Evolutionary conservation across 306 rosid genomes (phyloP), one percentile per base, ranked within the genome.

Genomic region (Sesbania bispinosa): DNA sequence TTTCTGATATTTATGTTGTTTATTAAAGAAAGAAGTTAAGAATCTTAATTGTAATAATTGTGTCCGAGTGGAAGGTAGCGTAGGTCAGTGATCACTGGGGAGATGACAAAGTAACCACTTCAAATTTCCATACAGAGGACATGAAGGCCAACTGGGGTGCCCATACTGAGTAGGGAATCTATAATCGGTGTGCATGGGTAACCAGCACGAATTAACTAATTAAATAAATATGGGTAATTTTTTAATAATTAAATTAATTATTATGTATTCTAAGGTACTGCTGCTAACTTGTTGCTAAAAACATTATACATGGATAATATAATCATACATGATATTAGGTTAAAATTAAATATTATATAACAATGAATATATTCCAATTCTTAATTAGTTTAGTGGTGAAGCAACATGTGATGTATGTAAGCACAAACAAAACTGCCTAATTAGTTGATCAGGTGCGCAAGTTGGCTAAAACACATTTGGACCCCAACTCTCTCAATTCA

Each of bases 371-470:
- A 2, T 23, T 43, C 70, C 20, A 64, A 30, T 64, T 41, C 10
- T 16, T 62, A 23, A 19, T 62, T 39, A 3, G 21, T 13, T 62
- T 62, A 48, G 4, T 4, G 30, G 52, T 2, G 36, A 62, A 41
- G 52, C n/a, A 13, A 41, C 67, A 19, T 20, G 29, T 59, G 18
- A 35, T 16, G 68, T 23, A 62, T 62, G 68, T 6, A 62, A 38
- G 33, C 68, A 62, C 51, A 39, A 21, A 46, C 72, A 46, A 16
- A 30, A 66, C 1, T 66, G 30, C 71, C 46, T 27, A 62, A 62
- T 39, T 62, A 62, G 68, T 62, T 62, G 51, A n/a, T n/a, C n/a
- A 38, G 67, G 20, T 38, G 67, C 19, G 3, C 15, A 62, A 36
- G n/a, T 38, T 62, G 45, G 26, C 4, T 60, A 14, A 4, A 60